Percentiles rank a stretch among this genome's conserved stretches.
Evolutionary conservation across 164 flowering plant species (phyloP).

Genomic region (Vitis amurensis): DNA sequence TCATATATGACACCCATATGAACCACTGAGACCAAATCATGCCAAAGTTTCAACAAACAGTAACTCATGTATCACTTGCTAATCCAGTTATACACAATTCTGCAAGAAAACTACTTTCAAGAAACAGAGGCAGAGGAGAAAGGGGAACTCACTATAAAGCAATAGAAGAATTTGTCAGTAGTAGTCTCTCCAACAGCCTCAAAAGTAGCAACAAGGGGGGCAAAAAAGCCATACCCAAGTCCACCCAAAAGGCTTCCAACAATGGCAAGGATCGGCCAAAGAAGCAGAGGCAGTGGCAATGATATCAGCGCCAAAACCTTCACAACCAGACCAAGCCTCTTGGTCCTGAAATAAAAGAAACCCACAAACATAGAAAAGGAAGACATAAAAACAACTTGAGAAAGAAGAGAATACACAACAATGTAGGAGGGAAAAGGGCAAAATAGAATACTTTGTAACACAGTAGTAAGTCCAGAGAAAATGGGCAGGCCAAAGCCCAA

Average conservation of each 20-base stretch:
- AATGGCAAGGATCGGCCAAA: conserved; percentile 73
- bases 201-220: conserved; percentile 81
- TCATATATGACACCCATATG: neutral
- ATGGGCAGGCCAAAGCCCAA: conserved; percentile 91
- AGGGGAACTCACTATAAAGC: conserved; percentile 54
- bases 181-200: conserved; percentile 68
- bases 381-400: neutral
- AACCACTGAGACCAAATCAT: too few relatives aligned
- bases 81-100: too few relatives aligned
- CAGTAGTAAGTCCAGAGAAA: conserved; percentile 80
- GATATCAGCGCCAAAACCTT: conserved; percentile 49
- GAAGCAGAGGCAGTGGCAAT: conserved; percentile 68
- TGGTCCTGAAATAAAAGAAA: conserved; percentile 49
- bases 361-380: neutral
- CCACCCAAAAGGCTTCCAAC: conserved; percentile 75
- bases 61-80: too few relatives aligned
- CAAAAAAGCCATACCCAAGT: conserved; percentile 77
- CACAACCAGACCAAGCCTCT: conserved; percentile 64
- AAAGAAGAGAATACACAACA: neutral
- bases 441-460: conserved; percentile 53
- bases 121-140: neutral
- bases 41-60: too few relatives aligned
- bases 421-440: neutral
- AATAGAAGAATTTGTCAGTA: conserved; percentile 52
- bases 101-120: too few relatives aligned